Evolutionary conservation across 164 flowering plant genomes (phyloP).

Genomic region (Kingdonia uniflora): DNA sequence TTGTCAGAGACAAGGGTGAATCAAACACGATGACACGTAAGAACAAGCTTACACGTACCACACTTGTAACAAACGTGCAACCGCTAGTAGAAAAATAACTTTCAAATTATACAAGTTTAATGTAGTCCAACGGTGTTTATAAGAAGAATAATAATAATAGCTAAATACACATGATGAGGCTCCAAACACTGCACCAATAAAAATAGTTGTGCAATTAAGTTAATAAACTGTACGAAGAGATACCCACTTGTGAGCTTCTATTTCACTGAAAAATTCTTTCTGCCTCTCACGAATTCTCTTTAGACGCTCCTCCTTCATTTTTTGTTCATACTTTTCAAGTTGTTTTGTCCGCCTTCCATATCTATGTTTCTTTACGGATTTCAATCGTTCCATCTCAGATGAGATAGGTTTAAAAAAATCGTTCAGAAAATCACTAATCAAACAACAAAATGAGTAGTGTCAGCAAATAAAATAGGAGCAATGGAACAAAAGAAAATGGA

Average conservation of each 20-base stretch:
- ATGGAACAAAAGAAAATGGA: background rate
- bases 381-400: conserved; percentile 72
- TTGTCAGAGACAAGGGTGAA: no score
- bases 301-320: conserved; percentile 97
- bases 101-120: no score
- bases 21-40: no score
- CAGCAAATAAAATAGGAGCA: background rate
- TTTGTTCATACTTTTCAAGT: conserved; percentile 83
- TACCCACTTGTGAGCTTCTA: conserved; percentile 88
- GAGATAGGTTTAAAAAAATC: conserved; percentile 82
- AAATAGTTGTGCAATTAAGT: background rate
- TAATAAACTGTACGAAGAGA: conserved; percentile 2
- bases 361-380: conserved; percentile 73
- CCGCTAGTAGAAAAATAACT: no score
- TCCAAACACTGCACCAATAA: background rate
- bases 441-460: conserved; percentile 8
- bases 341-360: conserved; percentile 90
- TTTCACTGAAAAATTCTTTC: conserved; percentile 89
- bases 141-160: background rate
- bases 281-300: conserved; percentile 96
- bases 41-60: no score
- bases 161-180: background rate
- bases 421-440: conserved; percentile 69
- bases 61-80: no score
- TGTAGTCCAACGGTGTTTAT: no score